Percentiles rank a stretch among this genome's conserved stretches.
Evolutionary conservation across 169 alveolate species (phyloP).

Genomic region (Plasmodium berghei): DNA sequence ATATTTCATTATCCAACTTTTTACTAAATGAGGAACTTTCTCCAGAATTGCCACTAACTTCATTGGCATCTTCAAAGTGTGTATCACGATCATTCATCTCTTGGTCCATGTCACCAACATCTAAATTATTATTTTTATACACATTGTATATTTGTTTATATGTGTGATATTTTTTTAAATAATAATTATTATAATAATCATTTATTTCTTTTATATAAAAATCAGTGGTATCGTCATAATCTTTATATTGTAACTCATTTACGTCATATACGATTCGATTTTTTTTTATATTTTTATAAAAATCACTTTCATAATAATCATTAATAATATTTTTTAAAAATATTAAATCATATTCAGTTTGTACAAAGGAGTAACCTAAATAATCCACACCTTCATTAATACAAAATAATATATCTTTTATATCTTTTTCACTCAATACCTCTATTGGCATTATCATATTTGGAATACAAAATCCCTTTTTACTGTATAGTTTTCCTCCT

Average conservation of each 20-base stretch:
- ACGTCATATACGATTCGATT: constrained; percentile 73
- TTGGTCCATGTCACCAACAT: constrained; percentile 4
- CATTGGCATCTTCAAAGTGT: background rate
- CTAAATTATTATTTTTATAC: constrained; percentile 47
- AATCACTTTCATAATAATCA: constrained; percentile 80
- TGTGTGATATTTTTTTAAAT: constrained; percentile 44
- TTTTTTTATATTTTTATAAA: constrained; percentile 78
- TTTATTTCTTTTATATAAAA: constrained; percentile 69
- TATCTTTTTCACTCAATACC: constrained; percentile 85
- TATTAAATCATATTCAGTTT: constrained; percentile 81
- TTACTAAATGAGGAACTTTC: constrained; percentile 14
- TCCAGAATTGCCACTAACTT: background rate
- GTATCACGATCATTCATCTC: background rate
- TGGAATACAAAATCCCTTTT: constrained; percentile 90
- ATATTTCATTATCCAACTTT: constrained; percentile 45
- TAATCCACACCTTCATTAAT: constrained; percentile 81
- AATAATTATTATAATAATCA: constrained; percentile 68
- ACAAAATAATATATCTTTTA: constrained; percentile 87
- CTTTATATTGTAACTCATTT: constrained; percentile 47
- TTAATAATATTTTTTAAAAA: constrained; percentile 81
- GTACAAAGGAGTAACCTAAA: constrained; percentile 86
- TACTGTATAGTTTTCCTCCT: constrained; percentile 84
- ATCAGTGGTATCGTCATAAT: constrained; percentile 53
- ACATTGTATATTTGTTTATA: constrained; percentile 50
- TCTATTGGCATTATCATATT: constrained; percentile 84